phyloP scores from a whole-genome alignment of 1,284 basidiomycete genomes.

The Ustilago tritici region DNA sequence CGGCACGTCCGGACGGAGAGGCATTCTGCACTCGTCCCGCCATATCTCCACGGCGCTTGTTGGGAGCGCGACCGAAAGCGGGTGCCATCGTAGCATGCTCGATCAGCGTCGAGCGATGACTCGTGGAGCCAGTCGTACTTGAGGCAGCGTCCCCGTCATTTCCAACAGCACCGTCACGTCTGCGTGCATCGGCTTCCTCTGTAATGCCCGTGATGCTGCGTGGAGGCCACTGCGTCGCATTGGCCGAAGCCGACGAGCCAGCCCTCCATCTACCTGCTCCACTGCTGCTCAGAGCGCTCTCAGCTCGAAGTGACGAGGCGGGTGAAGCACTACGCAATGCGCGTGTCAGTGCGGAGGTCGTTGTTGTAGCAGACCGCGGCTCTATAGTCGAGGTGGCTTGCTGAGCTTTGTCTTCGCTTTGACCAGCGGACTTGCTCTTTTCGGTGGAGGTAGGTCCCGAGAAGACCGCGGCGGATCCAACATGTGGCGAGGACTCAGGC shows the following conservation, averaged over 20 bases:
- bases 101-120: conserved; percentile 40
- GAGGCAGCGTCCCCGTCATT: conserved; percentile 26
- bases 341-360: conserved; percentile 48
- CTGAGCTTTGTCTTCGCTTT: conserved; percentile 4
- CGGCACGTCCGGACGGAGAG: conserved; percentile 24
- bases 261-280: conserved; percentile 27
- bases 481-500: conserved; percentile 32
- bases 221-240: conserved; percentile 30
- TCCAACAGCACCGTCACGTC: conserved; percentile 7
- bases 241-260: conserved; percentile 31
- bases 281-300: conserved; percentile 15
- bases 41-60: conserved; percentile 26
- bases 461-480: conserved; percentile 9
- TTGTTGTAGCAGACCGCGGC: conserved; percentile 11
- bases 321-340: conserved; percentile 42
- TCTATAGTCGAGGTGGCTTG: neutral
- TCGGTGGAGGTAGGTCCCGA: conserved; percentile 9
- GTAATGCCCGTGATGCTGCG: conserved; percentile 38
- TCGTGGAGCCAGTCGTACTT: conserved; percentile 35
- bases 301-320: conserved; percentile 25
- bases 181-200: conserved; percentile 19
- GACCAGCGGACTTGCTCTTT: neutral
- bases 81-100: conserved; percentile 48
- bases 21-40: conserved; percentile 20
- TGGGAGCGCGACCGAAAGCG: conserved; percentile 42